Evolutionary conservation across 2,329 filamentous ascomycete genomes (phyloP), one percentile per base, ranked within the genome.

Genomic region (Aureobasidium subglaciale): DNA sequence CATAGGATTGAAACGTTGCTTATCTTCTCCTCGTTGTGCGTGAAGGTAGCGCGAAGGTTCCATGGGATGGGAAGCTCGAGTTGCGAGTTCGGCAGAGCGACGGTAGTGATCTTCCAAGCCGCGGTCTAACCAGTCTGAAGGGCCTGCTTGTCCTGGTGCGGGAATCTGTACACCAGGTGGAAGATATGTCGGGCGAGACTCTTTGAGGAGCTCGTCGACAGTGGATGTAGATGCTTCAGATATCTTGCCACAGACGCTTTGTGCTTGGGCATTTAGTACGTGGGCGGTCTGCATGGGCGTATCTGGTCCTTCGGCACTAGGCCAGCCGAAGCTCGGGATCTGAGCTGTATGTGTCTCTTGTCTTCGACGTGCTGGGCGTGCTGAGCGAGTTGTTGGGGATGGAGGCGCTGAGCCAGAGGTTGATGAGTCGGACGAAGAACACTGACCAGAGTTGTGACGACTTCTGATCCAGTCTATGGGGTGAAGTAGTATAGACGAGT

Each of bases 21-120:
- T 5, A 3, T 37, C 22, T 9, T 49, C 45, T 2, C 2, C 9
- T 37, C 30, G 30, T 35, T 5, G 45, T n/a, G n/a, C n/a, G n/a
- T n/a, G 45, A 3, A 37, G 45, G 13, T 7, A 27, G n/a, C 45
- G 20, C 15, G 45, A 20, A 16, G 45, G 30, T 11, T 30, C 32
- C 22, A 49, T 15, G 11, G 45, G 32, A 9, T 49, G 45, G 4
- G 30, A 49, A 10, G 45, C 20, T 18, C 32, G 30, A 10, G 7
- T 22, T n/a, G 45, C 16, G 7, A 5, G 9, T 25, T 49, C 30
- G 5, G 45, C 45, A 1, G n/a, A 25, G 5, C n/a, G 45, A 11
- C 45, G 45, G 10, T 49, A 35, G n/a, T 49, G 45, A 11, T 49
- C 45, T 37, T 22, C 45, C 45, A 30, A 49, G 9, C 45, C n/a